Evolutionary conservation across 148 eudicot genomes (phyloP), one percentile per base, ranked within the genome.

Genomic region (Cornus suecica): DNA sequence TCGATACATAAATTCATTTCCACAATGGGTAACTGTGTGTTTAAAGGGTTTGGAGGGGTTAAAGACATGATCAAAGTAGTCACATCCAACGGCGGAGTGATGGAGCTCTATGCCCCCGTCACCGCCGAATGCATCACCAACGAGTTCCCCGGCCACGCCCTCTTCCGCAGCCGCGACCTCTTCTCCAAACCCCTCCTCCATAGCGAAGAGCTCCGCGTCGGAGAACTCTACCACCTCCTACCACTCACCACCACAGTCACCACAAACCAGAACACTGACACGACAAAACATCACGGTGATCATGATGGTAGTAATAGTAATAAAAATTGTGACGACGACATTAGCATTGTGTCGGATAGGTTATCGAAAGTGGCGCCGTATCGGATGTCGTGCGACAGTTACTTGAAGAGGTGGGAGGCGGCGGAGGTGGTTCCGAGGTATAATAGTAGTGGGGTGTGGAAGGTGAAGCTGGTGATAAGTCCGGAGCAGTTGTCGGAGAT

Each of bases 21-120:
- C 2, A 67, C 13, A 65, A 81, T 81, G 84, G 84, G 84, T 0
- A 81, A 77, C 66, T 81, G 84, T 18, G 77, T 52, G 27, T 66
- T 72, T 61, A 78, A 24, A 7, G 75, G 76, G 68, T 16, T 48
- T 18, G 69, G 68, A 41, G 45, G 41, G 42, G 65, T 10, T 6
- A 34, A 65, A 41, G 22, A 65, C 15, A 85, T 83, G 88, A 82
- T 87, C 65, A 84, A 85, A 30, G 90, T 87, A 2, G 84, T 79
- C 3, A 87, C 90, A 10, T 67, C 83, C 5, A 84, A 74, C 69
- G 90, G 90, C 0, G 90, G 90, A 2, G 79, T 87, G 29, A 87
- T 87, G 90, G 90, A 87, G 61, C 86, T 87, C 2, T 85, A 83
- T 69, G 79, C 90, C 5, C 90, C 90, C 1, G 85, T 87, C 76